Base-by-base conservation (phyloP, 257 asterid genomes). In the Solanum sejunctum region DNA sequence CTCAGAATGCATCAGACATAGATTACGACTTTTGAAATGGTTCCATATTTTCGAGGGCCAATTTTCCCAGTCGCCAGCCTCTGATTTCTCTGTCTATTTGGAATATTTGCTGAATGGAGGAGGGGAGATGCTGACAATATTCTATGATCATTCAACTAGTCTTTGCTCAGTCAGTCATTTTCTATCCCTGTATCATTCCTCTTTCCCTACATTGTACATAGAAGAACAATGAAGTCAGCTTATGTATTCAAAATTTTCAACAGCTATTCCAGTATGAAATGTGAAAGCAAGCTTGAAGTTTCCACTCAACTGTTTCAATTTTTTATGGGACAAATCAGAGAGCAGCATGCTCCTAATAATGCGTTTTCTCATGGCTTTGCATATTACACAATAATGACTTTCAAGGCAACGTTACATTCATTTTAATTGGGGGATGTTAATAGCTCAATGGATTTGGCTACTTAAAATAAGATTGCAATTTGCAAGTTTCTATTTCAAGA, bases 1-100 rank as follows among this genome's bases (percentile, higher is more conserved):
- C 93, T 58, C 95, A 92, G 66, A 95, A 92, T 86, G 87, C 86
- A 66, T 90, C 98, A 0, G 99, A 97, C 87, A 92, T 95, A 72
- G 99, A 97, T 90, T 94, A 97, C 47, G 98, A 95, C 86, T 67
- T 95, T 84, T 96, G 90, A 92, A 84, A 61, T 11, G 18, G 28
- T 82, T 78, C 63, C 54, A 45, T 32, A 12, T 84, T 69, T 39
- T 55, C 58, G 18, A 58, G 56, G 82, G 84, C 71, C 87, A 87
- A 67, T 84, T 84, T 88, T 87, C 86, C 54, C 41, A 56, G 77
- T 23, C 64, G 84, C 52, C 80, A 12, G 32, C 36, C 23, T 17
- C 15, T 41, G 45, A 23, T 13, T 79, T 41, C 58, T 84, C 36
- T 41, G 89, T 88, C 20, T 43, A 41, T 4, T 17, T 66, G 26